Evolutionary conservation across 805 yeast species (phyloP).

Genomic region (Cyberlindnera subsufficiens): DNA sequence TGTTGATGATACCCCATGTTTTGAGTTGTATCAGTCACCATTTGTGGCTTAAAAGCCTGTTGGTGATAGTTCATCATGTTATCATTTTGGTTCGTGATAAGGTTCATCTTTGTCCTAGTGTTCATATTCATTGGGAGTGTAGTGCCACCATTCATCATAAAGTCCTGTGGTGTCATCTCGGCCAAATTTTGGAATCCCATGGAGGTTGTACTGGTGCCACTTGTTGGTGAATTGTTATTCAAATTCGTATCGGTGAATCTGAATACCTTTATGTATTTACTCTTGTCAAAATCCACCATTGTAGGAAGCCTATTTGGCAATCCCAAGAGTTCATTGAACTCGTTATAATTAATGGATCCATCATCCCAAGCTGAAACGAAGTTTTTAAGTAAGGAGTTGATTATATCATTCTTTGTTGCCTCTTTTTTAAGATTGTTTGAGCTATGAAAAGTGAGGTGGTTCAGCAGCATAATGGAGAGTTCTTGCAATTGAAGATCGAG

Average conservation of each 20-base stretch:
- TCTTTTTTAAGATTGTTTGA: conserved; percentile 7
- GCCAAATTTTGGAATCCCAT: background rate
- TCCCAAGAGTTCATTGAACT: conserved; percentile 6
- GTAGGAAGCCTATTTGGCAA: too few relatives aligned
- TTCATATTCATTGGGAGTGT: background rate
- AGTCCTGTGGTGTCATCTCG: too few relatives aligned
- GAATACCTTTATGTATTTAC: conserved; percentile 2
- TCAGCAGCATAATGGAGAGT: conserved; percentile 24
- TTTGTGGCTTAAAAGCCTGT: too few relatives aligned
- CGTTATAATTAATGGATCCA: conserved; percentile 22
- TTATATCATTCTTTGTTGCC: conserved; percentile 20
- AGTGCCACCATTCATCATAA: too few relatives aligned
- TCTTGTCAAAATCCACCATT: conserved; percentile 2
- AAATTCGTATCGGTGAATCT: conserved; percentile 2
- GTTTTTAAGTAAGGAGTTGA: conserved; percentile 17
- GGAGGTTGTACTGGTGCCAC: background rate
- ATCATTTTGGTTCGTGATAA: background rate
- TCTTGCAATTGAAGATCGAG: conserved; percentile 30
- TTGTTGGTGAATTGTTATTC: background rate
- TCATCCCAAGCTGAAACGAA: conserved; percentile 31
- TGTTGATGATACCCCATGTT: too few relatives aligned
- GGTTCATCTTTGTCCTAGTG: background rate
- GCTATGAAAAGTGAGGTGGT: conserved; percentile 25
- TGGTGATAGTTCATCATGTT: too few relatives aligned
- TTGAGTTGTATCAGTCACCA: too few relatives aligned